Conservation (phyloP, 2,329 filamentous ascomycete species). For the Ophiostoma sp. region DNA sequence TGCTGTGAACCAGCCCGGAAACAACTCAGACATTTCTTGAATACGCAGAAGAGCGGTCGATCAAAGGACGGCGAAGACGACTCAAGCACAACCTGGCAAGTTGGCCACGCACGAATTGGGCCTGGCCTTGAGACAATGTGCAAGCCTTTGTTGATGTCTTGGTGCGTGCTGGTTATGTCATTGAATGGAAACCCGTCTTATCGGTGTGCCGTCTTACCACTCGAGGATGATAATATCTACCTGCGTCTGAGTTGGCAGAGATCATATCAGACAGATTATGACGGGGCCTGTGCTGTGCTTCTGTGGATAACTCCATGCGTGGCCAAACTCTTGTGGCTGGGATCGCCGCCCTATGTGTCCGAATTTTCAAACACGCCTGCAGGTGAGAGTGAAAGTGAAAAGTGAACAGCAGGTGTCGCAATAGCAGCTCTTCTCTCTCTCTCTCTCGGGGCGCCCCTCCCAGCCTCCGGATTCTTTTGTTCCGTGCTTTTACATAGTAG, state of each 20-base stretch:
- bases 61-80: neutral
- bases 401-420: neutral
- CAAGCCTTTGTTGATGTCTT: constrained; percentile 1
- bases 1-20: neutral
- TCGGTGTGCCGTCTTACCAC: neutral
- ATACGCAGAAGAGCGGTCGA: constrained; percentile 8
- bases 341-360: constrained; percentile 3
- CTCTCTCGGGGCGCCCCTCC: neutral
- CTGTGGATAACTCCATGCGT: constrained; percentile 2
- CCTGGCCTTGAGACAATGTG: constrained; percentile 1
- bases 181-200: neutral
- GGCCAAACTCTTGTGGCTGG: neutral
- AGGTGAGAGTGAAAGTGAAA: neutral
- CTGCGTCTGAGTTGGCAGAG: neutral
- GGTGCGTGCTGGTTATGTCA: neutral
- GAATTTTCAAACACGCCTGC: neutral
- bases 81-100: neutral
- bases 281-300: neutral
- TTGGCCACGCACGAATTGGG: neutral
- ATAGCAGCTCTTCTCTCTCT: neutral
- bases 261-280: neutral
- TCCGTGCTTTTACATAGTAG: neutral
- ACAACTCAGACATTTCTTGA: neutral
- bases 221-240: too few species aligned
- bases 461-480: constrained; percentile 2